Evolutionary conservation across 495 filamentous ascomycete genomes (phyloP), one percentile per base, ranked within the genome.

Genomic region (Xylaria flabelliformis): DNA sequence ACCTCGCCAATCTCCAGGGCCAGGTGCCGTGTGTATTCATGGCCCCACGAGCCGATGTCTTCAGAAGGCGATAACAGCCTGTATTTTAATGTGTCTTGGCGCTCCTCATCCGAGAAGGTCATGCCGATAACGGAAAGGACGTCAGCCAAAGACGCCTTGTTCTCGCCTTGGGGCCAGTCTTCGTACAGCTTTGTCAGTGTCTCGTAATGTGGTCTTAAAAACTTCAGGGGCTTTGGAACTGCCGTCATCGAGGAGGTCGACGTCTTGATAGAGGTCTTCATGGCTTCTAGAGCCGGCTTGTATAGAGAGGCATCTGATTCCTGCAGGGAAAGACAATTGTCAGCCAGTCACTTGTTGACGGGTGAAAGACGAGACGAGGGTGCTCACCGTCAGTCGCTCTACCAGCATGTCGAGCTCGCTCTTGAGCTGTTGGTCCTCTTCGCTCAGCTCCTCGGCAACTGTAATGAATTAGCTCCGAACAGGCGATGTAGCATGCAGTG

Each of bases 221-320:
- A 98, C 81, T 99, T 99, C 69, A 99, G 89, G 50, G 96, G 96
- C 84, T 98, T 98, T 1, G 96, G 96, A 68, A 99, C 95, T 51
- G 96, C 96, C 24, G 96, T 99, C 96, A 99, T 98, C 13, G 96
- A 99, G 50, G 93, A 97, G 53, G 96, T 99, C 51, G 96, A 97
- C 51, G 97, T 99, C 84, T 97, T 98, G 84, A 99, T 99, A 77
- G 92, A 96, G 76, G 89, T 92, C 85, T 97, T 97, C 88, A 99
- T 98, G 67, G 93, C 90, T 79, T 98, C 94, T 74, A 99, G 85
- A 53, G 96, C 91, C 67, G 95, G 90, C 77, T 92, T 94, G 83
- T 99, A 98, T 73, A 98, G 93, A 70, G 88, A 88, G 46, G 89
- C 88, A 80, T 99, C 93, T 53, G 91, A 85, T 84, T 97, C 96